phyloP scores from a whole-genome alignment of 306 rosid species.

The Mimosa pudica region DNA sequence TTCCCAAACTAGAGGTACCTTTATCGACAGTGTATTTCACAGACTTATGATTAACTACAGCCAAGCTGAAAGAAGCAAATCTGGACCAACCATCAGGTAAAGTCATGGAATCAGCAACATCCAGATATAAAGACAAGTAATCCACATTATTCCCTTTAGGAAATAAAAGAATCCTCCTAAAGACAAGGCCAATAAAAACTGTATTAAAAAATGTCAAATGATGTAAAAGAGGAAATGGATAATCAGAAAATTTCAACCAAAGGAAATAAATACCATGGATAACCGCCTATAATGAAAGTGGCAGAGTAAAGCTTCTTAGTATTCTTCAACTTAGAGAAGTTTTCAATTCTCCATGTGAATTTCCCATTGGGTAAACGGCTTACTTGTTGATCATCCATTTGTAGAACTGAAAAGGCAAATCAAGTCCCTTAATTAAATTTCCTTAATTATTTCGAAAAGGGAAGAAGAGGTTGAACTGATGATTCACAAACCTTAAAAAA shows the following conservation, averaged over 20 bases:
- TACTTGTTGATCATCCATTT: constrained; percentile 16
- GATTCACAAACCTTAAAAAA: neutral
- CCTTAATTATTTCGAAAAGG: neutral
- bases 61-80: constrained; percentile 54
- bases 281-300: neutral
- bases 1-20: constrained; percentile 41
- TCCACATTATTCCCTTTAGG: constrained; percentile 70
- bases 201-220: neutral
- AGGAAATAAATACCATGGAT: constrained; percentile 33
- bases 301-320: neutral
- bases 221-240: neutral
- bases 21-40: constrained; percentile 41
- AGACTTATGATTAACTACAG: constrained; percentile 55
- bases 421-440: neutral
- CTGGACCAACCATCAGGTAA: constrained; percentile 61
- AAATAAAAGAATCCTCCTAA: constrained; percentile 63
- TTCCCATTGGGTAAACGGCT: neutral
- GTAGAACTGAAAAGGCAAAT: constrained; percentile 1
- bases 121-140: constrained; percentile 67
- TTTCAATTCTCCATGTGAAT: constrained; percentile 31
- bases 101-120: constrained; percentile 47
- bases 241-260: neutral
- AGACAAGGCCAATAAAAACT: constrained; percentile 25
- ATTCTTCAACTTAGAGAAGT: constrained; percentile 31
- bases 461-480: neutral